Conservation (phyloP, 345 rosid species). For the Corchorus olitorius region DNA sequence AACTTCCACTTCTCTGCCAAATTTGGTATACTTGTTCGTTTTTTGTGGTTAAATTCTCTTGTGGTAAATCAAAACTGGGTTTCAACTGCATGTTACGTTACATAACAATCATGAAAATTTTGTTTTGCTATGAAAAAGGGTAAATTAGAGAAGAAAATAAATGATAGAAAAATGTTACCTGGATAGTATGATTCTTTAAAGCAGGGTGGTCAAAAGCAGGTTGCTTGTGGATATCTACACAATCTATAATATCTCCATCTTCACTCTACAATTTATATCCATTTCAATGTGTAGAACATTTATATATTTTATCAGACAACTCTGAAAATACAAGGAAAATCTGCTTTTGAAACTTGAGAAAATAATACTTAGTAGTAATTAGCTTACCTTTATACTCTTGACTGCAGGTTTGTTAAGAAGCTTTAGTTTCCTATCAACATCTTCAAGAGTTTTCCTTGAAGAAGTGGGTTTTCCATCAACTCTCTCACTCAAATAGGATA, state of each 20-base stretch:
- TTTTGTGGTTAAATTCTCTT: neutral
- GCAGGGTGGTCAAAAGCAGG: conserved; percentile 56
- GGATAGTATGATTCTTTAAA: conserved; percentile 44
- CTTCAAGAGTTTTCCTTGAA: neutral
- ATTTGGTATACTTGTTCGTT: conserved; percentile 21
- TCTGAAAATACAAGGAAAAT: too few species aligned
- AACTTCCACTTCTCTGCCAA: conserved; percentile 51
- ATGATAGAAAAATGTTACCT: conserved; percentile 26
- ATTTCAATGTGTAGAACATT: neutral
- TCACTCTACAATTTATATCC: conserved; percentile 30
- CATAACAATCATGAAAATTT: neutral
- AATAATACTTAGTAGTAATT: neutral
- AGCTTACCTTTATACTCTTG: conserved; percentile 39
- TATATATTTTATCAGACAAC: too few species aligned
- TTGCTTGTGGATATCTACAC: conserved; percentile 51
- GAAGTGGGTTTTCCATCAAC: conserved; percentile 9
- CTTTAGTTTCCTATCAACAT: conserved; percentile 38
- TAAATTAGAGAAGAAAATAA: too few species aligned
- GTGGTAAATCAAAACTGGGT: conserved; percentile 29
- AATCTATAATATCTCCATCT: conserved; percentile 60
- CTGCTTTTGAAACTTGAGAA: too few species aligned
- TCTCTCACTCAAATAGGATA: conserved; percentile 16
- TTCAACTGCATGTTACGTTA: conserved; percentile 41
- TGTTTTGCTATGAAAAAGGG: too few species aligned
- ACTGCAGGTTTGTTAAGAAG: conserved; percentile 52